phyloP scores from a whole-genome alignment of 108 stramenopile genomes.

The Pelagomonas calceolata region DNA sequence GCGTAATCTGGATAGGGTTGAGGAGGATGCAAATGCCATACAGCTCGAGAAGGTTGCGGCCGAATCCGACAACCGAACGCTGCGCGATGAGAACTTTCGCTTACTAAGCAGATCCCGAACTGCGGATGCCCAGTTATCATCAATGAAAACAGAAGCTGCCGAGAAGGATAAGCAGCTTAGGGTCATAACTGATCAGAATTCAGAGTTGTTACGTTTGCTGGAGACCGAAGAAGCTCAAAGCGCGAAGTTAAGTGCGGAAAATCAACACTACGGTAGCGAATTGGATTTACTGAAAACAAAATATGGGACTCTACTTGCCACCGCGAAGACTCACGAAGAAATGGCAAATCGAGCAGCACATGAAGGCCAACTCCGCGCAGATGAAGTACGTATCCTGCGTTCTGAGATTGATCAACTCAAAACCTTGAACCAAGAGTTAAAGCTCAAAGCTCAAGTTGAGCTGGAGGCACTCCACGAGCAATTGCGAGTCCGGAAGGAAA shows the following conservation, averaged over 20 bases:
- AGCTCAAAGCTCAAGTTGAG: conserved; percentile 66
- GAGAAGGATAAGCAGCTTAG: conserved; percentile 54
- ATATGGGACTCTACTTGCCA: conserved; percentile 48
- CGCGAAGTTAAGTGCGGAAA: conserved; percentile 32
- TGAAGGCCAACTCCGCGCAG: conserved; percentile 63
- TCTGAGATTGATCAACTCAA: conserved; percentile 62
- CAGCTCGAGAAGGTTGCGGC: conserved; percentile 41
- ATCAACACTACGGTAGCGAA: conserved; percentile 33
- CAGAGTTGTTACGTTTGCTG: conserved; percentile 66
- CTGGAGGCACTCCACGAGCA: conserved; percentile 69
- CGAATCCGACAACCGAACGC: conserved; percentile 49
- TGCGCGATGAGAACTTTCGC: conserved; percentile 53
- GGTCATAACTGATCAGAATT: conserved; percentile 65
- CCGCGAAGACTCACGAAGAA: conserved; percentile 59
- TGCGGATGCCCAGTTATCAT: conserved; percentile 46
- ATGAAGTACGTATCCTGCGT: conserved; percentile 66
- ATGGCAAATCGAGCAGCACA: conserved; percentile 40
- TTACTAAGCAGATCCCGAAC: conserved; percentile 40
- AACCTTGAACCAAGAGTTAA: conserved; percentile 48
- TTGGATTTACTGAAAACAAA: conserved; percentile 35
- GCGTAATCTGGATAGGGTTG: conserved; percentile 45
- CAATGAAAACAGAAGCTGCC: conserved; percentile 37
- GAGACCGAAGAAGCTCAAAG: conserved; percentile 63
- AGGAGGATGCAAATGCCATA: conserved; percentile 45
- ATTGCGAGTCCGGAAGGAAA: conserved; percentile 71